Conservation (phyloP, 2,329 filamentous ascomycete species). For the Neonectria ditissima region DNA sequence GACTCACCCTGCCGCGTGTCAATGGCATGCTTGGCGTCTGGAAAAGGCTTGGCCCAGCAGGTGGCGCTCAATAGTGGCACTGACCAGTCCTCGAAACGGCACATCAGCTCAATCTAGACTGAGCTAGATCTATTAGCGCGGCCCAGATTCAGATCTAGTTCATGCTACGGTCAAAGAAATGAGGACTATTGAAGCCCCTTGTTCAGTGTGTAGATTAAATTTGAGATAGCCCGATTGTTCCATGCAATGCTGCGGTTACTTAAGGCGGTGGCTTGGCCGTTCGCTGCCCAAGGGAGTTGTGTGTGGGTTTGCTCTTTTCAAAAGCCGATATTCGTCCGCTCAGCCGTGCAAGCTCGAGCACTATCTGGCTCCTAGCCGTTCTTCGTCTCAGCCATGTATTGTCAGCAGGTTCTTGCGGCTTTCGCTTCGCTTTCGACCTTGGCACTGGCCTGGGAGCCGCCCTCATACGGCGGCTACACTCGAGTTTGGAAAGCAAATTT, state of each 20-base stretch:
- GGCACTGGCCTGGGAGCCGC: conserved; percentile 52
- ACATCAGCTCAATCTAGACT: not conserved
- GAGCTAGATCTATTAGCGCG: not conserved
- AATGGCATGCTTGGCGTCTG: not conserved
- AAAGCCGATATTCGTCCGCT: no score
- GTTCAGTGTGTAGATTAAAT: not conserved
- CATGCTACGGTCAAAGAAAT: not conserved
- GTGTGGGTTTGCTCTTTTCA: no score
- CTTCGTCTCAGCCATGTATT: conserved; percentile 35
- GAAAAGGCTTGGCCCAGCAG: not conserved
- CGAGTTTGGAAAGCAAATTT: conserved; percentile 61
- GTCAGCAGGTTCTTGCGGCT: conserved; percentile 34
- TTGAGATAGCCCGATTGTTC: not conserved
- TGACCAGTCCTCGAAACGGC: not conserved
- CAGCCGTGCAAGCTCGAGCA: not conserved
- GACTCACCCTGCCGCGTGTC: not conserved
- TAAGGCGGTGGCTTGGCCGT: not conserved
- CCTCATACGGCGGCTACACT: conserved; percentile 55
- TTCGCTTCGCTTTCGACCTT: conserved; percentile 47
- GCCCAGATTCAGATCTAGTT: not conserved
- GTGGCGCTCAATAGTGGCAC: not conserved
- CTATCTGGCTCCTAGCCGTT: not conserved
- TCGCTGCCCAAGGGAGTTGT: no score
- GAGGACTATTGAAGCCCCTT: not conserved
- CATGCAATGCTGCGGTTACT: not conserved